A percentile compares a stretch with the other conserved stretches of the same genome.
phyloP scores from a whole-genome alignment of 441 rosid species.

The Flueggea neowawraea region DNA sequence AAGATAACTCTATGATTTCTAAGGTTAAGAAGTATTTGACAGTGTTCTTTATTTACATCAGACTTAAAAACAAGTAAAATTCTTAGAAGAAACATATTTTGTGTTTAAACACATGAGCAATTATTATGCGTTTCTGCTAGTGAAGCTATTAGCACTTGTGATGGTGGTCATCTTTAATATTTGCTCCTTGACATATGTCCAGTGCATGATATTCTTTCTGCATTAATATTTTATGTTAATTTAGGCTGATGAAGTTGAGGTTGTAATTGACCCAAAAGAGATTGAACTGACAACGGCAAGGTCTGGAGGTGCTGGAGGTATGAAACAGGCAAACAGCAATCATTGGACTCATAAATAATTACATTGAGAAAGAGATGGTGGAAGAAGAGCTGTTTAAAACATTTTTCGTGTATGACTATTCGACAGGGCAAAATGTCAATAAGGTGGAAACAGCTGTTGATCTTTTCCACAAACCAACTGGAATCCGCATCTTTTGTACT shows the following conservation, averaged over 20 bases:
- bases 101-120: too few species aligned
- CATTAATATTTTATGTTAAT: not conserved
- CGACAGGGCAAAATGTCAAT: slow-evolving; percentile 92
- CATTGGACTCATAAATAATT: not conserved
- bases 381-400: not conserved
- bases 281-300: slow-evolving; percentile 93
- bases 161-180: too few species aligned
- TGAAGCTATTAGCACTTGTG: too few species aligned
- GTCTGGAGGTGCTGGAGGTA: slow-evolving; percentile 99
- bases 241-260: slow-evolving; percentile 97
- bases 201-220: not conserved
- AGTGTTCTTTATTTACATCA: too few species aligned
- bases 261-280: slow-evolving; percentile 91
- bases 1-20: too few species aligned
- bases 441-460: slow-evolving; percentile 98
- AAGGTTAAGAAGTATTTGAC: too few species aligned
- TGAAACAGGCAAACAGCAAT: slow-evolving; percentile 7
- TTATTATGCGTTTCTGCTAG: too few species aligned
- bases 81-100: too few species aligned
- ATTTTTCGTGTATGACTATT: slow-evolving; percentile 14
- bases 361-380: too few species aligned
- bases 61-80: too few species aligned
- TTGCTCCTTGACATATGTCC: too few species aligned
- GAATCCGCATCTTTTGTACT: slow-evolving; percentile 93
- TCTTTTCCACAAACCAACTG: slow-evolving; percentile 89